These are phyloP conservation scores for Multifurca ochricompacta DNA, from an alignment of 768 basidiomycete species.

Conservation along the genomic window DNA sequence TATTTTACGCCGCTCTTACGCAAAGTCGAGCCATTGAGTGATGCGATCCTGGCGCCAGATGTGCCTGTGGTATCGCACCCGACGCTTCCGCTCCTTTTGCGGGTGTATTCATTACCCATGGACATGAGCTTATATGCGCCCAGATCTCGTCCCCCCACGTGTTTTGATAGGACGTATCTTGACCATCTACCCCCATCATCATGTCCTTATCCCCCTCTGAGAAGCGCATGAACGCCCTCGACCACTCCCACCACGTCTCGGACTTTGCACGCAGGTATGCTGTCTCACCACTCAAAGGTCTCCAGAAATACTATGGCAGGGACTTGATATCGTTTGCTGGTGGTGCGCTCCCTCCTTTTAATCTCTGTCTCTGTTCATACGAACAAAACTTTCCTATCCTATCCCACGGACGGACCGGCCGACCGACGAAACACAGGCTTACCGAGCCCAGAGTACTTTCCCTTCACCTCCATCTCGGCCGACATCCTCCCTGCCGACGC, in stretches of 20 bases:
- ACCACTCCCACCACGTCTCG: conserved; percentile 71
- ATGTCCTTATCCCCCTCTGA: conserved; percentile 31
- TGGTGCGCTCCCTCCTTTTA: conserved; percentile 34
- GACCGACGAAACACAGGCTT: no score
- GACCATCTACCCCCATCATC: neutral
- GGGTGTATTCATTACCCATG: no score
- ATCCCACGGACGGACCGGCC: no score
- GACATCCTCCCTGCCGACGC: conserved; percentile 44
- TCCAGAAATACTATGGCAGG: conserved; percentile 53
- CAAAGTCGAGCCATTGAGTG: no score
- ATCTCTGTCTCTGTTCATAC: neutral
- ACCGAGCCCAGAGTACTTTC: conserved; percentile 63
- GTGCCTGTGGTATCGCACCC: no score
- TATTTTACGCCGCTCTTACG: no score
- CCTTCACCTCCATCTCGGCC: conserved; percentile 54
- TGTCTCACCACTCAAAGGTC: conserved; percentile 55
- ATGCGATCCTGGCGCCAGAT: no score
- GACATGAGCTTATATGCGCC: neutral
- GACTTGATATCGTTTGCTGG: conserved; percentile 60
- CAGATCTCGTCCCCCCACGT: neutral
- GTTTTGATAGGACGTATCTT: neutral
- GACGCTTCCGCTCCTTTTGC: no score
- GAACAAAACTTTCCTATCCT: no score
- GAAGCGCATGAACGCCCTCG: conserved; percentile 42
- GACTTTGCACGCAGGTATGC: conserved; percentile 39